A percentile compares a stretch with the other conserved stretches of the same genome.
Conservation (phyloP, 805 yeast genomes). For the Nematodospora valgi region DNA sequence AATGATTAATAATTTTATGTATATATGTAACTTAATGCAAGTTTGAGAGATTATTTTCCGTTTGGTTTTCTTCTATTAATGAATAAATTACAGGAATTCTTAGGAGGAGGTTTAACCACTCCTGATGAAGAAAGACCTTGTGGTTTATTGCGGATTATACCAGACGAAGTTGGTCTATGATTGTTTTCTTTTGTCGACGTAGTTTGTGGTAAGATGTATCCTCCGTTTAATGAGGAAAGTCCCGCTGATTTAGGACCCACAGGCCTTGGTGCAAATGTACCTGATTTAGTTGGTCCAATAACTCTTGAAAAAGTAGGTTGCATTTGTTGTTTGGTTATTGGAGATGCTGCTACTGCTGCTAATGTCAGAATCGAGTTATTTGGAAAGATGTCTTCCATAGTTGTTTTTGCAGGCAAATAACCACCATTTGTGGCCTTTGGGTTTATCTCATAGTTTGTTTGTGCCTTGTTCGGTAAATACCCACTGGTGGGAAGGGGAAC, state of each 20-base stretch:
- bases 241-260: too few species aligned
- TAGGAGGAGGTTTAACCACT: constrained; percentile 7
- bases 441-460: too few species aligned
- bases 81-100: constrained; percentile 5
- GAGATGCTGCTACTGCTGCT: too few species aligned
- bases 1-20: constrained; percentile 1
- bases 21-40: too few species aligned
- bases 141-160: neutral
- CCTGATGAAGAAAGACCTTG: constrained; percentile 10
- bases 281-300: constrained; percentile 6
- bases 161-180: neutral
- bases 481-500: too few species aligned
- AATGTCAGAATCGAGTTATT: too few species aligned
- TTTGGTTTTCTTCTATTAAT: constrained; percentile 7
- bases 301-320: too few species aligned
- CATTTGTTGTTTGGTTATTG: too few species aligned
- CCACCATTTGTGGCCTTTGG: too few species aligned
- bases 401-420: constrained; percentile 1
- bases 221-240: too few species aligned
- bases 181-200: neutral
- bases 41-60: neutral
- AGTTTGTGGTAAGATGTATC: too few species aligned
- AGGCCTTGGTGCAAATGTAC: constrained; percentile 3
- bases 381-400: neutral
- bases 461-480: too few species aligned